Base-by-base conservation (phyloP, 2,329 filamentous ascomycete species). In the Acrodontium crateriforme region DNA sequence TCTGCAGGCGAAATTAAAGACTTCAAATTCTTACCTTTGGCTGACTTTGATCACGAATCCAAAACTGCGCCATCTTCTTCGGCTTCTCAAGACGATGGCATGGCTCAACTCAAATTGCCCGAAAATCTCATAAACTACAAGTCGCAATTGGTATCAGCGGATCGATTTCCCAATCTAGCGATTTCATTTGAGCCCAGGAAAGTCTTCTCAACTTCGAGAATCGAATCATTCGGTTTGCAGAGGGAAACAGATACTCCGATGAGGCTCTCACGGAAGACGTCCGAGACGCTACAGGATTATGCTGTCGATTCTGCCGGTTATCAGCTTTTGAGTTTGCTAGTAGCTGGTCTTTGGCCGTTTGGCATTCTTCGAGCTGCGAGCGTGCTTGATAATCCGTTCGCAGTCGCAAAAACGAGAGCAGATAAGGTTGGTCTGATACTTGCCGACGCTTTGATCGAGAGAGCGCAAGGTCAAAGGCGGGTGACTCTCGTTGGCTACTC, bases 1-100 rank as follows among this genome's bases (percentile, higher is more conserved):
- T 92, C 91, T 50, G 70, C 78, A 8, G 74, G 74, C 41, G 83
- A 93, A 39, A 76, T 95, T 10, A 73, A 82, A 43, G 85, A 95
- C 47, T 92, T 94, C 52, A 82, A 73, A 1, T 81, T 95, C 44
- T 55, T 93, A 8, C 80, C 83, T 0, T 62, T 92, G 17, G 20
- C 16, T 19, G 14, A 10, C 68, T 70, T 29, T 65, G 66, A 11
- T 45, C 54, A 17, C 63, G 69, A 25, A 63, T 18, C 46, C 70
- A 24, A n/a, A n/a, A n/a, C n/a, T n/a, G n/a, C n/a, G n/a, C n/a
- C n/a, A n/a, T 4, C 20, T 8, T 10, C 8, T 8, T 10, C 5
- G 8, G 13, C 4, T 22, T 22, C 13, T 10, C 20, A 22, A 22
- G 20, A 22, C 13, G n/a, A n/a, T n/a, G n/a, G n/a, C n/a, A n/a